Evolutionary conservation across 495 filamentous ascomycete genomes (phyloP), one percentile per base, ranked within the genome.

Genomic region (Aspergillus haitiensis): DNA sequence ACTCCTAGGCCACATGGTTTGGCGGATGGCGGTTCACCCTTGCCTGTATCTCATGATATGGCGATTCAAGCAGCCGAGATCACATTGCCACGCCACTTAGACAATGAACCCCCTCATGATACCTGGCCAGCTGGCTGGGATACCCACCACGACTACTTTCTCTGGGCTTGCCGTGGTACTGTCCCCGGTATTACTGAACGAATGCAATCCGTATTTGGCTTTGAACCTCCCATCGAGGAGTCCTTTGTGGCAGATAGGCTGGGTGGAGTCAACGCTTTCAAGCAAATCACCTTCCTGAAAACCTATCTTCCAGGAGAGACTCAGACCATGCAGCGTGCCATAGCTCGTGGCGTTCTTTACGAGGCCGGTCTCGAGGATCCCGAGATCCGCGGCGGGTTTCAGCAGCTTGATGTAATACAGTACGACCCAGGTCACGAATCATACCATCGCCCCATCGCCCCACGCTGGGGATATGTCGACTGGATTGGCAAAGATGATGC

Each of bases 271-370:
- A 62, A 59, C 34, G 63, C 63, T 11, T 53, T 52, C 47, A 56
- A 50, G 36, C 63, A 65, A 36, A n/a, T 65, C 18, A 55, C 50
- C 27, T 65, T 62, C 37, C 63, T 65, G 7, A 50, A 42, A 1
- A 49, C 52, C 2, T 62, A 62, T 47, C 56, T 65, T 21, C 63
- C 63, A 13, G 63, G 63, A 10, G 63, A 65, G 34, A 36, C 50
- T 36, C 63, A 62, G n/a, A 52, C 63, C 9, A n/a, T 62, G 50
- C 63, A 62, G 59, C 63, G 59, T 12, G 63, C 63, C 13, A 37
- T 51, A 16, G 58, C 63, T 21, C 55, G 63, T 47, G 52, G 56
- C 10, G 46, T 65, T 18, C 15, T 65, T 6, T 62, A 59, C 35
- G 63, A 65, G 35, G 52, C 56, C 13, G 37, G 44, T 32, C 27